Conservation (phyloP, 2,329 filamentous ascomycete species). For the Colletotrichum magnum region DNA sequence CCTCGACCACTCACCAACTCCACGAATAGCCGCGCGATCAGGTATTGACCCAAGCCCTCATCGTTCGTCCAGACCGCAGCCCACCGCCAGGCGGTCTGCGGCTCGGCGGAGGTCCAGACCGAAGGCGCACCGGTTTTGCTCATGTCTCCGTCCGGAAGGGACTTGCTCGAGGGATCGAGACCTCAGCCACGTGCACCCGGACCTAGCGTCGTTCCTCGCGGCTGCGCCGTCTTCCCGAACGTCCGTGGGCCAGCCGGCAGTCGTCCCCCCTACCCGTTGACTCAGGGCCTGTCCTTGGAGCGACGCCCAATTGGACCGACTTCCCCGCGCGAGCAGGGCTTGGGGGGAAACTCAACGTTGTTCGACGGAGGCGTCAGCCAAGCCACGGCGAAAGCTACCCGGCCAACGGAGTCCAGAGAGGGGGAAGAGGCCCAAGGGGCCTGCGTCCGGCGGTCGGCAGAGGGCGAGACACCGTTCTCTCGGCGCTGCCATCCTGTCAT, state of each 20-base stretch:
- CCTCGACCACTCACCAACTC: not conserved
- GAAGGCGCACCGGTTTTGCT: not conserved
- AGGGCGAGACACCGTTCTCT: not conserved
- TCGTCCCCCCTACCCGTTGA: not conserved
- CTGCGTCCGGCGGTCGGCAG: not conserved
- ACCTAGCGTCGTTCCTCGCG: slow-evolving; percentile 6
- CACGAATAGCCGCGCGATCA: slow-evolving; percentile 1
- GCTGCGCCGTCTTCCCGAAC: too few species aligned
- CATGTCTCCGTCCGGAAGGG: not conserved
- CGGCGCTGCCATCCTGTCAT: not conserved
- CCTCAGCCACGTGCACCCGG: slow-evolving; percentile 15
- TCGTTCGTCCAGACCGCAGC: not conserved
- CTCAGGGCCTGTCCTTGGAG: not conserved
- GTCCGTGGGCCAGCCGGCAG: not conserved
- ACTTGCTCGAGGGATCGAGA: not conserved
- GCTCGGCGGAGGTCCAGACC: slow-evolving; percentile 7
- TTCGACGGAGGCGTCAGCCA: slow-evolving; percentile 34
- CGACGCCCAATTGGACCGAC: slow-evolving; percentile 5
- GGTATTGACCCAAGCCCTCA: slow-evolving; percentile 2
- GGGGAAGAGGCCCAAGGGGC: not conserved
- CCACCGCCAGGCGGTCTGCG: slow-evolving; percentile 16
- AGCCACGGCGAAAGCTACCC: slow-evolving; percentile 16
- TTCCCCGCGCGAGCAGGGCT: slow-evolving; percentile 12
- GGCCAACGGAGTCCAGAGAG: not conserved
- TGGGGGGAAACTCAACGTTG: slow-evolving; percentile 30